Conservation (phyloP, 2,329 filamentous ascomycete species). For the Aspergillus fumigatiaffinis region DNA sequence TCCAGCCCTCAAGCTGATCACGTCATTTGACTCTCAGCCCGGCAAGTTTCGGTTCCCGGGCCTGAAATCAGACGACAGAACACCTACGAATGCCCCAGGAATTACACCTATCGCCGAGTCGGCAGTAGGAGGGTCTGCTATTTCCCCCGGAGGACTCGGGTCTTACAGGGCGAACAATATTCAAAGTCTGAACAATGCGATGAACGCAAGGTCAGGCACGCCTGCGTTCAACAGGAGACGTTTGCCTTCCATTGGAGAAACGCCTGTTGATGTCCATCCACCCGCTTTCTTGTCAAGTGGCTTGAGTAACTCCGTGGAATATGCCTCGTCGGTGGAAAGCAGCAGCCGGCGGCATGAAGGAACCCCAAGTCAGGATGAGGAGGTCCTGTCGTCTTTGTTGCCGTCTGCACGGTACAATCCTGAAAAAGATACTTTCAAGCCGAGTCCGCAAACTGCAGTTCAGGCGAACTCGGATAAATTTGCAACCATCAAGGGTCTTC, state of each 20-base stretch:
- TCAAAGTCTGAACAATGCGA: conserved; percentile 66
- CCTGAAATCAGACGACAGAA: conserved; percentile 54
- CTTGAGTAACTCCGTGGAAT: conserved; percentile 43
- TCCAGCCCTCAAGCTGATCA: conserved; percentile 85
- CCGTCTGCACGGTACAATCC: conserved; percentile 46
- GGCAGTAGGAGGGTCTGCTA: conserved; percentile 55
- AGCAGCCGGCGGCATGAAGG: conserved; percentile 26
- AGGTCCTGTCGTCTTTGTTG: conserved; percentile 37
- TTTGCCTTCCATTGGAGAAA: conserved; percentile 76
- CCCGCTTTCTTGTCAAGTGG: conserved; percentile 39
- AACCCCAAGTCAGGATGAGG: conserved; percentile 27
- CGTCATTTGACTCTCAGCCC: conserved; percentile 63
- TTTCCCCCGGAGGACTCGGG: conserved; percentile 65
- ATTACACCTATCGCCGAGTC: conserved; percentile 84
- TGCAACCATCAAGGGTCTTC: conserved; percentile 56
- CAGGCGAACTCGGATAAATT: conserved; percentile 63
- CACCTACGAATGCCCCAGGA: conserved; percentile 72
- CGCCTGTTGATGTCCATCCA: conserved; percentile 50
- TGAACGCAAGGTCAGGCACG: conserved; percentile 61
- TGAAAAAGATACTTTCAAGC: conserved; percentile 31
- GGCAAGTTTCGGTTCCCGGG: conserved; percentile 62
- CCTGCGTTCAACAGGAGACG: conserved; percentile 60
- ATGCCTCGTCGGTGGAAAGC: conserved; percentile 47
- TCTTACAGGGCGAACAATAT: conserved; percentile 54
- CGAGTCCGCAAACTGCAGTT: conserved; percentile 58